Percentiles rank a stretch among this genome's conserved stretches.
phyloP scores from a whole-genome alignment of 2,329 filamentous ascomycete species.

The Stenocarpella maydis region DNA sequence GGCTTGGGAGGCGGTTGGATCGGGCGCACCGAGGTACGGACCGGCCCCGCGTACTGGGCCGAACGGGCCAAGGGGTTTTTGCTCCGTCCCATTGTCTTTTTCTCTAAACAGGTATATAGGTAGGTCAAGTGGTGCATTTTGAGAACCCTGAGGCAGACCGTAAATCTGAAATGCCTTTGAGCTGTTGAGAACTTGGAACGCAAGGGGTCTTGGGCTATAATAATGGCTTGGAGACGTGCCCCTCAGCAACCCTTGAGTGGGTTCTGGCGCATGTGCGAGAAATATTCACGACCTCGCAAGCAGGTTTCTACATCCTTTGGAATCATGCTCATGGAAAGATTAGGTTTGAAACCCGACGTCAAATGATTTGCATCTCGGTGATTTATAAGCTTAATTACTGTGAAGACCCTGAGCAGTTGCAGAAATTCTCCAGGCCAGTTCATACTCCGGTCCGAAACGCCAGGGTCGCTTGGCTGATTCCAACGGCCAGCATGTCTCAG shows the following conservation, averaged over 20 bases:
- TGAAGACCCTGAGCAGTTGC: no score
- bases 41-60: neutral
- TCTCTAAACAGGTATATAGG: neutral
- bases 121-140: neutral
- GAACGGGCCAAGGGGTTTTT: neutral
- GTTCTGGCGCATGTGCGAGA: neutral
- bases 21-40: slow-evolving; percentile 3
- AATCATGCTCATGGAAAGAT: no score
- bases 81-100: neutral
- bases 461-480: no score
- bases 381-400: no score
- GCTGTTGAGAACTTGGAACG: neutral
- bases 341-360: no score
- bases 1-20: no score
- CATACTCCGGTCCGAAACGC: no score
- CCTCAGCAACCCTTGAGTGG: neutral
- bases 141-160: accelerated
- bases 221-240: neutral
- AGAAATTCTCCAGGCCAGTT: no score
- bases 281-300: no score
- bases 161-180: neutral
- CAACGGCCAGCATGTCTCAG: no score
- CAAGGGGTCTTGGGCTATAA: neutral
- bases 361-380: no score
- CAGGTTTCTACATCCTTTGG: no score